These are phyloP conservation scores for Puya raimondii DNA, from an alignment of 176 grass and related monocot species.

Conservation along the genomic window DNA sequence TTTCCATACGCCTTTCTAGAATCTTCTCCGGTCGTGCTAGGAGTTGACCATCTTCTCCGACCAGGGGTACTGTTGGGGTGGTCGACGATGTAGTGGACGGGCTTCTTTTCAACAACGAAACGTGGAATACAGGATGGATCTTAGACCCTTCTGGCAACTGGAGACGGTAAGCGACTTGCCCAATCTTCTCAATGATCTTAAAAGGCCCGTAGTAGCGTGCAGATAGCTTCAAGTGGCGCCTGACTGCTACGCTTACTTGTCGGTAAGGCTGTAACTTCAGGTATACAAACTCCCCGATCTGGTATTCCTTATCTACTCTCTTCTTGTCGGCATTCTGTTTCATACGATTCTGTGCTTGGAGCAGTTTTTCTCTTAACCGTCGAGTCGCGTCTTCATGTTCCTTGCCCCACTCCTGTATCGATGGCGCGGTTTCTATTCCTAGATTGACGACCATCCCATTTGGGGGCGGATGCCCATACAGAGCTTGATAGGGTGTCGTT, in stretches of 20 bases:
- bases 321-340: neutral
- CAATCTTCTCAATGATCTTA: neutral
- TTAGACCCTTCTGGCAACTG: neutral
- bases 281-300: conserved; percentile 4
- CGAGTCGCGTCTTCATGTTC: neutral
- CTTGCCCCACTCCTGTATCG: neutral
- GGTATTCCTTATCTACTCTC: neutral
- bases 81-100: too few species aligned
- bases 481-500: neutral
- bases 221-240: neutral
- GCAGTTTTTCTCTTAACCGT: neutral
- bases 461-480: neutral
- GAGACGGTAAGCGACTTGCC: neutral
- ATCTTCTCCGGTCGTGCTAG: too few species aligned
- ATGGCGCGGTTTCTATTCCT: neutral
- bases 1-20: too few species aligned
- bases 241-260: neutral
- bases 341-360: neutral
- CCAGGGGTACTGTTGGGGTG: too few species aligned
- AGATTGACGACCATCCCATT: neutral
- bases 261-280: conserved; percentile 7
- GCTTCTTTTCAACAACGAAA: too few species aligned
- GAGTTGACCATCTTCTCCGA: too few species aligned
- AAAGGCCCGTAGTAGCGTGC: conserved; percentile 1
- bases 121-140: neutral